Percentiles rank a stretch among this genome's conserved stretches.
These are phyloP conservation scores for Halteria grandinella DNA, from an alignment of 73 alveolate genomes.

Conservation along the genomic window DNA sequence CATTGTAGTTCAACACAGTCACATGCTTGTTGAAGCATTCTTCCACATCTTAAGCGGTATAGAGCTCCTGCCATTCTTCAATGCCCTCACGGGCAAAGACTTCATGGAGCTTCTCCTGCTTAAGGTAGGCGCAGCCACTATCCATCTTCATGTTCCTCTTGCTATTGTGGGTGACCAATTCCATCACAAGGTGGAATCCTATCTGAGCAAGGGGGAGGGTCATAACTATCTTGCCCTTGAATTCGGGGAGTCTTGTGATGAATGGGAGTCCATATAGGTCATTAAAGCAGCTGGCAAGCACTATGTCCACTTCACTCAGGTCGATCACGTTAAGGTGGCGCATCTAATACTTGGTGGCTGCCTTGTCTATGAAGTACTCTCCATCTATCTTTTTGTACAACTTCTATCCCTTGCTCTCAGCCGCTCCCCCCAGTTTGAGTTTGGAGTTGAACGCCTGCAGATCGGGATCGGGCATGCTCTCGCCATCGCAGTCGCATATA, in stretches of 20 bases:
- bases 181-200: conserved; percentile 11
- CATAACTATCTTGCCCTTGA: conserved; percentile 33
- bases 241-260: conserved; percentile 8
- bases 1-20: conserved; percentile 15
- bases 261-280: conserved; percentile 50
- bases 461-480: conserved; percentile 26
- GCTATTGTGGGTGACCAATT: conserved; percentile 5
- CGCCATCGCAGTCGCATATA: conserved; percentile 25
- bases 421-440: not conserved
- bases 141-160: conserved; percentile 19
- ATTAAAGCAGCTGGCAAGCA: conserved; percentile 12
- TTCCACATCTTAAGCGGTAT: conserved; percentile 6
- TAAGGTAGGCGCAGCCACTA: not conserved
- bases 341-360: not conserved
- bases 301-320: conserved; percentile 23
- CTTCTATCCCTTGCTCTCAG: not conserved
- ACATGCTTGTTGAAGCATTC: conserved; percentile 10
- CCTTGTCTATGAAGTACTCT: conserved; percentile 25
- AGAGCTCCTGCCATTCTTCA: conserved; percentile 31
- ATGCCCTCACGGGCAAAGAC: conserved; percentile 15
- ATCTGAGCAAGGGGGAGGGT: conserved; percentile 28
- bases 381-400: conserved; percentile 20
- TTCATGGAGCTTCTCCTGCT: conserved; percentile 20
- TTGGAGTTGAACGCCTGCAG: conserved; percentile 2
- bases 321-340: conserved; percentile 1